phyloP scores from a whole-genome alignment of 169 alveolate genomes.

The Amoebophrya sp. region DNA sequence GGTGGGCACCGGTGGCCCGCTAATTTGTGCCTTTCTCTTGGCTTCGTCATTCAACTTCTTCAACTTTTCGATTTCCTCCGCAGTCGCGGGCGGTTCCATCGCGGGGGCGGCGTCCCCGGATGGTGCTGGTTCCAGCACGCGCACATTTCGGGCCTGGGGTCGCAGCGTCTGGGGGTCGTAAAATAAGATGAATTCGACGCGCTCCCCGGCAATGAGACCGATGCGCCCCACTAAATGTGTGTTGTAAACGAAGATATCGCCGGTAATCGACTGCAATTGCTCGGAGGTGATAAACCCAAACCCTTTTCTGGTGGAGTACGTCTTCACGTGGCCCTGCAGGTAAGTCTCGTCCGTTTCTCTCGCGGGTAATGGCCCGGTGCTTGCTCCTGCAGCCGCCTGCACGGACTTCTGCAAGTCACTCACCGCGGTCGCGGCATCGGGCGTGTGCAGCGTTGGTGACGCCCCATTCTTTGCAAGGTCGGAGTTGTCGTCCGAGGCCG shows the following conservation, averaged over 20 bases:
- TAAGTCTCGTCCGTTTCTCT: neutral
- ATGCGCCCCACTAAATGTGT: neutral
- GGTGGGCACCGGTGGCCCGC: no score
- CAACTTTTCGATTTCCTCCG: neutral
- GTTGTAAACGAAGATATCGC: neutral
- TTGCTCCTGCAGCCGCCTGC: no score
- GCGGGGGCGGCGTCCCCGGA: no score
- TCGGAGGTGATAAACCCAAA: constrained; percentile 14
- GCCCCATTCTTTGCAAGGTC: no score
- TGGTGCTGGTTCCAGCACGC: neutral
- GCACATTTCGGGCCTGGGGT: neutral
- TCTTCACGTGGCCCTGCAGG: neutral
- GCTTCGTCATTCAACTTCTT: neutral
- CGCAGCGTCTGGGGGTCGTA: constrained; percentile 17
- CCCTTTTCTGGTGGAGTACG: neutral
- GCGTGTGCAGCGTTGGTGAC: no score
- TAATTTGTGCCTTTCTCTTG: neutral
- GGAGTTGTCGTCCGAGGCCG: no score
- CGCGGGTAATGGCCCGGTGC: no score
- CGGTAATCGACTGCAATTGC: neutral
- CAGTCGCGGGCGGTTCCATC: neutral
- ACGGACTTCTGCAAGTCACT: no score
- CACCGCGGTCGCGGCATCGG: no score
- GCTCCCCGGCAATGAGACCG: constrained; percentile 4
- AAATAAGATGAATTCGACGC: neutral